Evolutionary conservation across 73 alveolate species (phyloP).

Genomic region (Tetrahymena thermophila): DNA sequence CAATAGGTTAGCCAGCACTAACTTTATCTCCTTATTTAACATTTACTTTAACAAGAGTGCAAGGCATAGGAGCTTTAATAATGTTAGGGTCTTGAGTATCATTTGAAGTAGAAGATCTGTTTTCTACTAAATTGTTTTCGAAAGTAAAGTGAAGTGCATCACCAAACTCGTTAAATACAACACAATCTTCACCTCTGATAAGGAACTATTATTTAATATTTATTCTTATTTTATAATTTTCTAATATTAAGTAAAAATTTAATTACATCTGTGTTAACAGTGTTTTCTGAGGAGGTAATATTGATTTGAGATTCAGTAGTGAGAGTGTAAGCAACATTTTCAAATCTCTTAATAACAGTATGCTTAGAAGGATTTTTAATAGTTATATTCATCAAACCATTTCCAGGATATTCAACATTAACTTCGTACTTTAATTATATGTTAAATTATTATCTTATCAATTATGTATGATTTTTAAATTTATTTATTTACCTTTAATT

Average conservation of each 20-base stretch:
- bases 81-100: slow-evolving; percentile 22
- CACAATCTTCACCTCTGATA: neutral
- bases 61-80: slow-evolving; percentile 77
- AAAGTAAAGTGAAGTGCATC: slow-evolving; percentile 31
- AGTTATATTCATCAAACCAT: neutral
- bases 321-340: neutral
- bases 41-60: slow-evolving; percentile 60
- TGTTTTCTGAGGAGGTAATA: neutral
- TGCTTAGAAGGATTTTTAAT: neutral
- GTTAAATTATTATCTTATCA: no score
- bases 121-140: slow-evolving; percentile 33
- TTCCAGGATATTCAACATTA: neutral
- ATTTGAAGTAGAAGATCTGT: neutral
- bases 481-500: neutral
- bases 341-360: neutral
- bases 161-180: slow-evolving; percentile 25
- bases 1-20: neutral
- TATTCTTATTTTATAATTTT: neutral
- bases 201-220: neutral
- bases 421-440: neutral
- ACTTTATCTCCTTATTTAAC: slow-evolving; percentile 62
- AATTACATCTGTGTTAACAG: neutral
- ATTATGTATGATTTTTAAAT: no score
- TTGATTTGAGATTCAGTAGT: neutral
- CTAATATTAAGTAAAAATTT: neutral